Conservation (phyloP, 176 grass and related monocot genomes). For the Saccharum officinarum region DNA sequence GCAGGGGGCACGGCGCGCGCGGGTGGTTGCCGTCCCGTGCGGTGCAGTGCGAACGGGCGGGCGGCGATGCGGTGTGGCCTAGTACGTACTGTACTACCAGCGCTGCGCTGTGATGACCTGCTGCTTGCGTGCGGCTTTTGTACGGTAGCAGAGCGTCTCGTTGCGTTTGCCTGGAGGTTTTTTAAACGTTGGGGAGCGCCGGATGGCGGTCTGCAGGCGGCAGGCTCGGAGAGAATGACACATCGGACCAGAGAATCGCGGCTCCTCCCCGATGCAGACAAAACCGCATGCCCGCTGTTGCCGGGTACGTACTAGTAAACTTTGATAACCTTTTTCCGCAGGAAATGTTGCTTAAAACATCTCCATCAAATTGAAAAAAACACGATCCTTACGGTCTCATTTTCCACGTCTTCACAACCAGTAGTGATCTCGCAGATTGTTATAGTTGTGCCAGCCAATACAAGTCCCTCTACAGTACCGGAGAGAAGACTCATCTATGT, state of each 20-base stretch:
- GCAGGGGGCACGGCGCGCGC: neutral
- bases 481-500: too few relatives aligned
- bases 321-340: too few relatives aligned
- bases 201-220: neutral
- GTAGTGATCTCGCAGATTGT: too few relatives aligned
- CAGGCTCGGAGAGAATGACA: slow-evolving; percentile 33
- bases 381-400: too few relatives aligned
- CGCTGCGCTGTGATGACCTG: neutral
- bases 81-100: neutral
- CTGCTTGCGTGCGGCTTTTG: neutral
- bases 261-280: slow-evolving; percentile 14
- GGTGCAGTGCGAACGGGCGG: neutral
- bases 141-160: slow-evolving; percentile 14
- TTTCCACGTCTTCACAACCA: neutral
- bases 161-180: neutral
- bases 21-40: neutral
- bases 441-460: too few relatives aligned
- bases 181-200: slow-evolving; percentile 38
- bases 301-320: neutral
- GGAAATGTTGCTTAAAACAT: too few relatives aligned
- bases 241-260: slow-evolving; percentile 2
- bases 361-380: too few relatives aligned
- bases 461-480: too few relatives aligned
- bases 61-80: neutral
- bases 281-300: slow-evolving; percentile 1